Conservation (phyloP, 1,284 basidiomycete genomes). For the Ustilago curta region DNA sequence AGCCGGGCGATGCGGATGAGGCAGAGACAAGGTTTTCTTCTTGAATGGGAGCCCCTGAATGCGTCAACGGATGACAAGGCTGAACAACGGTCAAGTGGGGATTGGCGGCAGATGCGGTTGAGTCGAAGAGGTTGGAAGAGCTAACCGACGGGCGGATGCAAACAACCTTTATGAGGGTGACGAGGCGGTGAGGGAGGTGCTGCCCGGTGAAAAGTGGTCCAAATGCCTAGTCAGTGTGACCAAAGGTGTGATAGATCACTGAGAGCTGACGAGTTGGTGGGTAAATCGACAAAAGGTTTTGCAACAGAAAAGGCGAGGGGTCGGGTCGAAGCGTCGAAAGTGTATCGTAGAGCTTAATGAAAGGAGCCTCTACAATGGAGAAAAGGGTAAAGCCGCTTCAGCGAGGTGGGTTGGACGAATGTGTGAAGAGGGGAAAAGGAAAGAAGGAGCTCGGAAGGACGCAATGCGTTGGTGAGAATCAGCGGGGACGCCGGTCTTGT, state of each 20-base stretch:
- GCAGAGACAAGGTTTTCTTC: background rate
- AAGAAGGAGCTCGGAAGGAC: too few relatives aligned
- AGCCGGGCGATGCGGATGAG: slow-evolving; percentile 1
- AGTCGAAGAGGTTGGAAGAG: background rate
- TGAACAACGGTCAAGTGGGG: background rate
- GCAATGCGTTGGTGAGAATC: background rate
- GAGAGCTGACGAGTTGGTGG: background rate
- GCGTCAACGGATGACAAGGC: background rate
- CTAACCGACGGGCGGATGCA: background rate
- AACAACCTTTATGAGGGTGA: background rate
- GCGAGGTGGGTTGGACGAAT: too few relatives aligned
- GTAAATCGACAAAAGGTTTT: background rate
- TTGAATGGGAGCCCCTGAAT: slow-evolving; percentile 1
- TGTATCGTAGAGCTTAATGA: slow-evolving; percentile 3
- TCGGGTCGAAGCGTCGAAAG: slow-evolving; percentile 8
- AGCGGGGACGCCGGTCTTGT: background rate
- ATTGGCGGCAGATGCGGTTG: background rate
- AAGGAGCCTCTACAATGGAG: background rate
- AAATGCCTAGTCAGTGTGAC: background rate
- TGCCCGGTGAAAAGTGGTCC: background rate
- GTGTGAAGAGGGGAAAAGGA: too few relatives aligned
- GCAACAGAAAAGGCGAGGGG: background rate
- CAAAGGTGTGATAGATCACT: background rate
- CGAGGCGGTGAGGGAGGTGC: background rate
- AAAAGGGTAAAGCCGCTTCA: too few relatives aligned